phyloP scores from a whole-genome alignment of 2,329 filamentous ascomycete genomes.

The Fusarium sp. region DNA sequence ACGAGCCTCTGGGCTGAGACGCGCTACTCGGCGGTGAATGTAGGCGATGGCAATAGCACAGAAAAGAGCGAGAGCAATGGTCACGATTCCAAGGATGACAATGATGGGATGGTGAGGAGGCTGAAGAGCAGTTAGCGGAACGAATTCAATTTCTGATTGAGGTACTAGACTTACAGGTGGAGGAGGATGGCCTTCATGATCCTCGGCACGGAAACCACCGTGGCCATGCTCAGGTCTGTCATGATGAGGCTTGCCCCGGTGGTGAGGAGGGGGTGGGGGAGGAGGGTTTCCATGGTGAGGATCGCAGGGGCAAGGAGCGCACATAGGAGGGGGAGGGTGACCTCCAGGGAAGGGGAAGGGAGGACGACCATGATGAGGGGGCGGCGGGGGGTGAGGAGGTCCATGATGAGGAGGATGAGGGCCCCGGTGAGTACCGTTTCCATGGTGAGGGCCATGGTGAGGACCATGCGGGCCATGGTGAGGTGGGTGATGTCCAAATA shows the following conservation, averaged over 20 bases:
- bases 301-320: constrained; percentile 13
- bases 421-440: constrained; percentile 14
- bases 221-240: constrained; percentile 36
- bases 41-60: constrained; percentile 37
- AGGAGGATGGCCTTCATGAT: constrained; percentile 14
- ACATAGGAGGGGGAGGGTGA: constrained; percentile 12
- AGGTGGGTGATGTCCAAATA: constrained; percentile 26
- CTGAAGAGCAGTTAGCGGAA: constrained; percentile 1
- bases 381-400: constrained; percentile 38
- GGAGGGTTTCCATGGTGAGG: constrained; percentile 31
- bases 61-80: constrained; percentile 40
- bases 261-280: constrained; percentile 38
- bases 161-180: constrained; percentile 31
- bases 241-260: constrained; percentile 32
- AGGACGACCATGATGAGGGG: constrained; percentile 22
- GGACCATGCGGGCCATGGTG: constrained; percentile 21
- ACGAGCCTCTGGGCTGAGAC: constrained; percentile 29
- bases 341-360: constrained; percentile 41
- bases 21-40: constrained; percentile 34
- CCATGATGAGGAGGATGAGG: constrained; percentile 35
- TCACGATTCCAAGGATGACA: constrained; percentile 38
- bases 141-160: neutral
- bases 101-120: constrained; percentile 30
- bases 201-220: constrained; percentile 14
- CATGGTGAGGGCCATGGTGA: constrained; percentile 28